Evolutionary conservation across 2,329 filamentous ascomycete species (phyloP), one percentile per base, ranked within the genome.

Genomic region (Mycosphaerella arachidis): DNA sequence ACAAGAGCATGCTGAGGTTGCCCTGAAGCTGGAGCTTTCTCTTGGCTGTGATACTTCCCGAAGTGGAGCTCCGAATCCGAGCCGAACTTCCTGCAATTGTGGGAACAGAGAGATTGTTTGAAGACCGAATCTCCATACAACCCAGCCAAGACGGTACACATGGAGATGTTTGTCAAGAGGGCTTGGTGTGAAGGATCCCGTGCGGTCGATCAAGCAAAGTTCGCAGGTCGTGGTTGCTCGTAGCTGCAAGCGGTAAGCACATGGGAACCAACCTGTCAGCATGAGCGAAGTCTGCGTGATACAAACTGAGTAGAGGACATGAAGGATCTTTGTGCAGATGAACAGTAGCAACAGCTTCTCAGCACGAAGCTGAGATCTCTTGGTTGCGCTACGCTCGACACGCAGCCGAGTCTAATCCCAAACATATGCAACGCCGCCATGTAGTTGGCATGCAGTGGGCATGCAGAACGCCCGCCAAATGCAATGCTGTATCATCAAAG

Each of bases 391-490:
- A 29, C 51, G 30, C n/a, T 37, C 31, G 27, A 37, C 51, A 27
- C 18, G 31, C 51, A 33, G 31, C 31, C 16, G 20, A 53, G 31
- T 53, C 51, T 53, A 53, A 24, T 53, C 51, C 51, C 18, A 53
- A 53, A 43, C 40, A 18, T 16, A 43, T n/a, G 40, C 40, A n/a
- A 43, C 40, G 40, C 40, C 40, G 40, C 40, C 40, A n/a, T 43
- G 40, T 43, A 18, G 13, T 24, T 27, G 18, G 31, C 51, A 33
- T 37, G 12, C 51, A 16, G 24, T 27, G 24, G 5, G 31, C 27
- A 53, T 53, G 51, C 30, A 24, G 51, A 53, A 53, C 51, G 31
- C 51, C 51, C 40, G n/a, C n/a, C 40, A 43, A 37, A 53, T 53
- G 51, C 51, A 40, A 37, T 37, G 51, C 51, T 24, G 24, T 33